phyloP scores from a whole-genome alignment of 2,329 filamentous ascomycete species.

The Fusarium albosuccineum region DNA sequence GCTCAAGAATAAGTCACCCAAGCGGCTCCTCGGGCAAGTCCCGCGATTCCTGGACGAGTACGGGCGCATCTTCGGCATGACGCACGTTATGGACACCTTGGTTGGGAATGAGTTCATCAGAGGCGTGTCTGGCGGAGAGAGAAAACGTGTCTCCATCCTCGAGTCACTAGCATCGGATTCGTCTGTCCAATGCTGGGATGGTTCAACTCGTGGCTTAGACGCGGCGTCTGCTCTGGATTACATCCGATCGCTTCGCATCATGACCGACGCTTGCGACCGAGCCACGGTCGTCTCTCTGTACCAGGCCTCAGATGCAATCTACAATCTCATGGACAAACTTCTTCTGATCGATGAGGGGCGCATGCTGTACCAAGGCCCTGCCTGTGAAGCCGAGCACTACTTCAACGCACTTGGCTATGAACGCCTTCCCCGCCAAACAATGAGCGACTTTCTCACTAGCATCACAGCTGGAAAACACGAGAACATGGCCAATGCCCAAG shows the following conservation, averaged over 20 bases:
- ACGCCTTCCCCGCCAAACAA: background rate
- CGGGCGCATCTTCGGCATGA: background rate
- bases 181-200: background rate
- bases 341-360: background rate
- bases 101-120: conserved; percentile 2
- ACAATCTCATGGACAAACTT: background rate
- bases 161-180: too few relatives aligned
- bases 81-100: background rate
- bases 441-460: background rate
- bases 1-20: too few relatives aligned
- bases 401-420: background rate
- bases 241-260: background rate
- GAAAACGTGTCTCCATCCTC: background rate
- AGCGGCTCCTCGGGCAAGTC: background rate
- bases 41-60: background rate
- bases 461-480: too few relatives aligned
- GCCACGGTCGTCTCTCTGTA: background rate
- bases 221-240: background rate
- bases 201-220: conserved; percentile 1
- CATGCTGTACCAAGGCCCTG: background rate
- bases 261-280: background rate
- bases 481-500: background rate
- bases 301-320: background rate
- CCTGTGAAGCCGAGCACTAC: background rate
- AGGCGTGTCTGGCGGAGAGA: background rate